phyloP scores from a whole-genome alignment of 495 filamentous ascomycete species.

The Daldinia vernicosa region DNA sequence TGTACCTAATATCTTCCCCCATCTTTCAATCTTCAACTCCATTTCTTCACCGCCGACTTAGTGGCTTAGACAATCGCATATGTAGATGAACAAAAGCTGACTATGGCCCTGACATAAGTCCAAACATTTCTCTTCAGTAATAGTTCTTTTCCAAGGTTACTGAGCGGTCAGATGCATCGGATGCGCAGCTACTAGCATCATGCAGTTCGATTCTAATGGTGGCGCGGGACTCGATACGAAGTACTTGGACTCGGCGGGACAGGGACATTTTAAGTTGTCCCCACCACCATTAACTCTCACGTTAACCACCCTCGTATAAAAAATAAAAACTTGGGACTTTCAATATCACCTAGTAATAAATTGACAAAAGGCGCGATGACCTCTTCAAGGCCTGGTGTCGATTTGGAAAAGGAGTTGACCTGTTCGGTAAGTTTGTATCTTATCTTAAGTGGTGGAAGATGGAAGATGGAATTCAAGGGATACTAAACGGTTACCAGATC shows the following conservation, averaged over 20 bases:
- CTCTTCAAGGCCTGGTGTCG: conserved; percentile 54
- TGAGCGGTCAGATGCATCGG: conserved; percentile 1
- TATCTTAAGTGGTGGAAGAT: neutral
- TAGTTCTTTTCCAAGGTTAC: neutral
- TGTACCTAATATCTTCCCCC: neutral
- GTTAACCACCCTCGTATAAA: conserved; percentile 8
- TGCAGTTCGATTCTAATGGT: conserved; percentile 28
- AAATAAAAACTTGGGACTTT: conserved; percentile 5
- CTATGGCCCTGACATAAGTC: conserved; percentile 11
- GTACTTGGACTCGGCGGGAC: conserved; percentile 27
- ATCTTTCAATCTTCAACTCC: conserved; percentile 12
- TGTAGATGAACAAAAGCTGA: conserved; percentile 1
- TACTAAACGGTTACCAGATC: conserved; percentile 65
- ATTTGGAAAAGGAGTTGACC: conserved; percentile 87
- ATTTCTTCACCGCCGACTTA: conserved; percentile 23
- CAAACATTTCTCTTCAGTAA: neutral
- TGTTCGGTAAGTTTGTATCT: conserved; percentile 76
- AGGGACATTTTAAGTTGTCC: conserved; percentile 7
- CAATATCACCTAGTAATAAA: conserved; percentile 4
- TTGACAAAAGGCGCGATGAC: conserved; percentile 25
- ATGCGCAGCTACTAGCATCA: conserved; percentile 31
- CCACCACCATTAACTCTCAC: conserved; percentile 21
- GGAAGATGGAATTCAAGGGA: neutral
- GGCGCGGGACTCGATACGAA: conserved; percentile 38
- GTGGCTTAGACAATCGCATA: neutral